phyloP scores from a whole-genome alignment of 352 stramenopile genomes.

The Aphanomyces astaci region DNA sequence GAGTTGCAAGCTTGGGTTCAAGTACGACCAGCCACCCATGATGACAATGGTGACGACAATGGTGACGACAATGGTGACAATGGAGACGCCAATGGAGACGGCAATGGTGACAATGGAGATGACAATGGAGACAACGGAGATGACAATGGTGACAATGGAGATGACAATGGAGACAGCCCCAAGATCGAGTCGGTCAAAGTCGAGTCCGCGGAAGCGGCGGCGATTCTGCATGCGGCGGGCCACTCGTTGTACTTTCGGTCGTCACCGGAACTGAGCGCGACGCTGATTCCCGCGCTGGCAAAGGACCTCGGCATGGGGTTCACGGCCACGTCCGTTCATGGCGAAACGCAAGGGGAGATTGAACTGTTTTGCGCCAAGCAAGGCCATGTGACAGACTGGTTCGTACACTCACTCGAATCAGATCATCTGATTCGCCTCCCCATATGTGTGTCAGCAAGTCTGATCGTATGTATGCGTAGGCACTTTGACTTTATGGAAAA shows the following conservation, averaged over 20 bases:
- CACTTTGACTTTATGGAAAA: constrained; percentile 86
- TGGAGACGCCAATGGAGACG: background rate
- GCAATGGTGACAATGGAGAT: background rate
- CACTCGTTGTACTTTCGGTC: constrained; percentile 67
- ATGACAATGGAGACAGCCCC: background rate
- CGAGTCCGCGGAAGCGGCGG: constrained; percentile 15
- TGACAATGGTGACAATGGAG: background rate
- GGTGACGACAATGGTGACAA: background rate
- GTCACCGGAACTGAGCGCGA: constrained; percentile 42
- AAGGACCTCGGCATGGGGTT: constrained; percentile 51
- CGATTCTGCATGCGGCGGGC: constrained; percentile 25
- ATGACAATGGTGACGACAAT: background rate
- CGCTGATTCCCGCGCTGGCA: constrained; percentile 44
- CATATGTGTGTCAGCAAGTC: no score
- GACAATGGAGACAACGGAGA: no score
- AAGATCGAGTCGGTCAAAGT: constrained; percentile 24
- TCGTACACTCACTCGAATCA: background rate
- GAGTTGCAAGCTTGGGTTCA: constrained; percentile 25
- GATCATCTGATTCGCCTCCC: background rate
- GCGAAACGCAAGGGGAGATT: constrained; percentile 49
- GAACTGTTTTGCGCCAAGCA: constrained; percentile 54
- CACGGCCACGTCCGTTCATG: constrained; percentile 46
- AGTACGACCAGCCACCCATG: no score
- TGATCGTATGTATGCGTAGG: constrained; percentile 5
- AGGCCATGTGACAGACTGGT: constrained; percentile 48